phyloP scores from a whole-genome alignment of 2,329 filamentous ascomycete genomes.

The Curvularia hawaiiensis region DNA sequence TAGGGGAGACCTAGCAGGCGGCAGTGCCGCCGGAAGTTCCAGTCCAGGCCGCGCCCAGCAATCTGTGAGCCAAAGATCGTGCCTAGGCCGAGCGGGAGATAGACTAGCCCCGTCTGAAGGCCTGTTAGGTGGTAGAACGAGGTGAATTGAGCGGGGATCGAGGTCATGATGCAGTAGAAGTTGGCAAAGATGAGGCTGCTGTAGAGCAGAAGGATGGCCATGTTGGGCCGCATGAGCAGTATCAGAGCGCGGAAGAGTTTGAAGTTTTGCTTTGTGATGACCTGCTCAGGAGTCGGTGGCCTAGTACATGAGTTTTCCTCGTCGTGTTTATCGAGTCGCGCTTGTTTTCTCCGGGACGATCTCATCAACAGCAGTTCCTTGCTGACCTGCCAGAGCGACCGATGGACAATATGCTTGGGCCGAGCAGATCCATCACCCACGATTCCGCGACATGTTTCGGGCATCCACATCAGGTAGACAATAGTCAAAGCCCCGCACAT shows the following conservation, averaged over 20 bases:
- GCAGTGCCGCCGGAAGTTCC: neutral
- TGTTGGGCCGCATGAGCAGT: neutral
- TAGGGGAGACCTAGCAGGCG: neutral
- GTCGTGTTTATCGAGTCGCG: neutral
- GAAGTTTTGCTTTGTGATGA: neutral
- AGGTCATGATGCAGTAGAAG: conserved; percentile 3
- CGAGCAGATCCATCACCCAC: conserved; percentile 1
- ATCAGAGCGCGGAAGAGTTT: neutral
- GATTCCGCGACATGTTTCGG: conserved; percentile 1
- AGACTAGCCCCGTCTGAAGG: neutral
- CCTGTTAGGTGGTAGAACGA: neutral
- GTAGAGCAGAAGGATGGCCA: neutral
- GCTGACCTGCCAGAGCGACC: conserved; percentile 1
- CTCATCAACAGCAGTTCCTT: neutral
- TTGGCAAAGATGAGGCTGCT: conserved; percentile 2
- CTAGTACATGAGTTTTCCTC: neutral
- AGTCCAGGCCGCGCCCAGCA: neutral
- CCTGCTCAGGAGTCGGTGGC: neutral
- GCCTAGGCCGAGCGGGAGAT: neutral
- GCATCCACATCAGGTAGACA: neutral
- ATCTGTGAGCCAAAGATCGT: conserved; percentile 1
- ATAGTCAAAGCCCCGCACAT: neutral
- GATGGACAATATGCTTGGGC: neutral
- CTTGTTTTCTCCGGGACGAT: neutral
- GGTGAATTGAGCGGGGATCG: neutral